These are phyloP conservation scores for Priceomyces carsonii DNA, from an alignment of 805 yeast genomes.

Conservation along the genomic window DNA sequence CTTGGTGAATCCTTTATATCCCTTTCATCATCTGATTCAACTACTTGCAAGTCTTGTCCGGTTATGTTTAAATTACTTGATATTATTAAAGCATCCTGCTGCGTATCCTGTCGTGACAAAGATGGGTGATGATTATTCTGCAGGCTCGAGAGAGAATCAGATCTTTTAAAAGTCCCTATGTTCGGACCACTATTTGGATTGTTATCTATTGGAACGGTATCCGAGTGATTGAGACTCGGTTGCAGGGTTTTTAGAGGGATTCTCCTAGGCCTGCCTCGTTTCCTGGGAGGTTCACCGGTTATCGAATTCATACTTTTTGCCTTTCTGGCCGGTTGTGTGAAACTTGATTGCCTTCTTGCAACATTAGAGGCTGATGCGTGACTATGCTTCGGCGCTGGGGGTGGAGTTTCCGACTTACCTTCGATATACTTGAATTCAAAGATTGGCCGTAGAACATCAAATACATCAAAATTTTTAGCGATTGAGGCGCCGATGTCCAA, in stretches of 20 bases:
- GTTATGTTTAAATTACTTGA: conserved; percentile 32
- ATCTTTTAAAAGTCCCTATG: conserved; percentile 29
- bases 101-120: conserved; percentile 38
- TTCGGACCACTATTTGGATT: conserved; percentile 23
- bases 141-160: conserved; percentile 8
- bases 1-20: conserved; percentile 22
- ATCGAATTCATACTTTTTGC: conserved; percentile 20
- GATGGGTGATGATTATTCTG: conserved; percentile 17
- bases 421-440: conserved; percentile 57
- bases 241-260: conserved; percentile 20
- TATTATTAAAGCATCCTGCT: conserved; percentile 39
- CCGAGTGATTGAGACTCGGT: conserved; percentile 31
- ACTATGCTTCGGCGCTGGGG: conserved; percentile 48
- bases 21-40: conserved; percentile 14
- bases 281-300: conserved; percentile 31
- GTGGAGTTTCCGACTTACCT: conserved; percentile 43
- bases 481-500: conserved; percentile 40
- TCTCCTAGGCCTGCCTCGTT: conserved; percentile 40
- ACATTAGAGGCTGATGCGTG: conserved; percentile 47
- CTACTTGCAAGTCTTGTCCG: conserved; percentile 36
- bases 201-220: conserved; percentile 33
- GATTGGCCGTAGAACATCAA: conserved; percentile 60
- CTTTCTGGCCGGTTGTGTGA: conserved; percentile 18
- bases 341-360: conserved; percentile 30
- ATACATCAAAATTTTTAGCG: conserved; percentile 41